These are phyloP conservation scores for Suillus luteus DNA, from an alignment of 768 basidiomycete genomes.

Conservation along the genomic window DNA sequence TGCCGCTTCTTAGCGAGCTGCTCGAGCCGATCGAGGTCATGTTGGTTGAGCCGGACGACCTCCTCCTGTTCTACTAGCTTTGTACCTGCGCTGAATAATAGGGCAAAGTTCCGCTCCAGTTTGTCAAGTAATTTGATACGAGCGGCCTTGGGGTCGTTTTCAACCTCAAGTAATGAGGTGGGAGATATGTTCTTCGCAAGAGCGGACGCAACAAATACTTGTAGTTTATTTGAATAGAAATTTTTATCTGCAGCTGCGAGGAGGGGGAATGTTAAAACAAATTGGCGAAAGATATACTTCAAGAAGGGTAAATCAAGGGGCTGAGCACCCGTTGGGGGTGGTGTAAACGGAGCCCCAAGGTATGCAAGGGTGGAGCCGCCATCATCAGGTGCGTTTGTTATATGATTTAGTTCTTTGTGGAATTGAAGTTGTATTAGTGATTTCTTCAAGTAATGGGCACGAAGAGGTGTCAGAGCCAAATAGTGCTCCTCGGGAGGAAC, in stretches of 20 bases:
- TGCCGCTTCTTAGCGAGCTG: conserved; percentile 63
- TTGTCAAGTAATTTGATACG: conserved; percentile 72
- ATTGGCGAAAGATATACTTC: conserved; percentile 88
- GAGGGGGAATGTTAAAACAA: conserved; percentile 94
- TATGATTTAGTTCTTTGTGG: conserved; percentile 68
- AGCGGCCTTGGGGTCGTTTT: conserved; percentile 51
- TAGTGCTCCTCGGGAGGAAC: conserved; percentile 6
- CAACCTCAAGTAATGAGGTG: conserved; percentile 58
- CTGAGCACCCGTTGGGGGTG: conserved; percentile 59
- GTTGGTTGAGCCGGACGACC: conserved; percentile 85
- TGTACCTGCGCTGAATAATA: conserved; percentile 80
- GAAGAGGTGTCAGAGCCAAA: conserved; percentile 71
- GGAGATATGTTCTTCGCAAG: conserved; percentile 77
- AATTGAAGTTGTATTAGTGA: conserved; percentile 88
- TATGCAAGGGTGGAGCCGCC: conserved; percentile 73
- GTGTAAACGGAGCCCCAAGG: conserved; percentile 86
- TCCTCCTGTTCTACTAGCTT: conserved; percentile 86
- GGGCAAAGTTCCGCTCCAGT: conserved; percentile 79
- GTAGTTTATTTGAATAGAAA: conserved; percentile 93
- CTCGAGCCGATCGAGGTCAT: conserved; percentile 81
- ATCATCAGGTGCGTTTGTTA: conserved; percentile 49
- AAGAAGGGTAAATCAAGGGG: conserved; percentile 82
- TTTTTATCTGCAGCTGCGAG: conserved; percentile 84
- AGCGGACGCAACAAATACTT: conserved; percentile 87
- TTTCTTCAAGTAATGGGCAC: conserved; percentile 99